A percentile compares a stretch with the other conserved stretches of the same genome.
Evolutionary conservation across 345 rosid genomes (phyloP).

Genomic region (Noccaea bulbosa): DNA sequence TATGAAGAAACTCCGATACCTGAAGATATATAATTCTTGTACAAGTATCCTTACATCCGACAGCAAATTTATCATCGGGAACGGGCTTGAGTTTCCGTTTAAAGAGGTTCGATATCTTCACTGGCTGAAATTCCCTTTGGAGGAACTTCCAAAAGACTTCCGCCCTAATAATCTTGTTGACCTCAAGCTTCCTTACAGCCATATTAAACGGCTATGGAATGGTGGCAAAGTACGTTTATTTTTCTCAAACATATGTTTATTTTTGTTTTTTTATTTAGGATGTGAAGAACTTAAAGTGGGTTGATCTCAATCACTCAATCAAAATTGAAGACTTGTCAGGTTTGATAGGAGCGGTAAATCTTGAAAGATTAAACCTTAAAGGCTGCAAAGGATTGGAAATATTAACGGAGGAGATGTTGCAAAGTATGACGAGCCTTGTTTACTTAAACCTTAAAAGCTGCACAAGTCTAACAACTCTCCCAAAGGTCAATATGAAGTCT

Average conservation of each 20-base stretch:
- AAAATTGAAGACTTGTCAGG: slow-evolving; percentile 29
- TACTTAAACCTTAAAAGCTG: slow-evolving; percentile 32
- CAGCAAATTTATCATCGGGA: background rate
- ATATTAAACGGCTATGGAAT: slow-evolving; percentile 38
- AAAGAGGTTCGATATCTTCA: slow-evolving; percentile 27
- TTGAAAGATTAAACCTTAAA: slow-evolving; percentile 31
- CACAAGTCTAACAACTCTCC: background rate
- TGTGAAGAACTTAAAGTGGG: slow-evolving; percentile 23
- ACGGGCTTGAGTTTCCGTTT: slow-evolving; percentile 17
- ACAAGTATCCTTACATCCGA: background rate
- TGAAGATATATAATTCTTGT: slow-evolving; percentile 18
- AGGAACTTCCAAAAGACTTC: slow-evolving; percentile 33
- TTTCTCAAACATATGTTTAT: no score
- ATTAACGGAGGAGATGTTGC: no score
- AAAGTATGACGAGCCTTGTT: no score
- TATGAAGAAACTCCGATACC: slow-evolving; percentile 36
- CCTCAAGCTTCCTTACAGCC: slow-evolving; percentile 30
- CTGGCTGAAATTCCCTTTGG: slow-evolving; percentile 27
- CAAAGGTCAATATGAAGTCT: background rate
- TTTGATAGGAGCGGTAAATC: slow-evolving; percentile 22
- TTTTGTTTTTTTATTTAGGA: background rate
- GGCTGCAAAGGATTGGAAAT: slow-evolving; percentile 18
- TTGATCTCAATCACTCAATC: slow-evolving; percentile 29
- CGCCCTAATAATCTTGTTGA: slow-evolving; percentile 25
- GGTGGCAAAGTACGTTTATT: slow-evolving; percentile 13